Percentiles rank a stretch among this genome's conserved stretches.
These are phyloP conservation scores for Pulveroboletus sp. DNA, from an alignment of 768 basidiomycete species.

Conservation along the genomic window DNA sequence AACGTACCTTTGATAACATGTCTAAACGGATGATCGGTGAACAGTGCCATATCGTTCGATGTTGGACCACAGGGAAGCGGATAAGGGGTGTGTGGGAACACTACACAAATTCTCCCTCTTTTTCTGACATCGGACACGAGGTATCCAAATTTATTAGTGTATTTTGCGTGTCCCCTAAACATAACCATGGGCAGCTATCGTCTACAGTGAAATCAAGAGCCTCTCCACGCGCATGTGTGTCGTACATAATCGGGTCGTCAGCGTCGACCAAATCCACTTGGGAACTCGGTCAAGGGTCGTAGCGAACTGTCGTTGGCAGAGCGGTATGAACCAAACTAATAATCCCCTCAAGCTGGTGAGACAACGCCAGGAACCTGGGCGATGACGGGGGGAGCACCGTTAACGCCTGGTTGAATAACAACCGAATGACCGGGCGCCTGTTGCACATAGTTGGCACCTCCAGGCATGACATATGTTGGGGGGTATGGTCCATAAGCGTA, in stretches of 20 bases:
- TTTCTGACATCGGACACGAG: constrained; percentile 27
- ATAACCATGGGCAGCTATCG: constrained; percentile 12
- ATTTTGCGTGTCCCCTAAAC: constrained; percentile 7
- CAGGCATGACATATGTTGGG: constrained; percentile 9
- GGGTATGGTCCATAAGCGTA: constrained; percentile 35
- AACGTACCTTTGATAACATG: constrained; percentile 30
- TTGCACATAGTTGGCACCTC: constrained; percentile 38
- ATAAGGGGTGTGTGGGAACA: constrained; percentile 28
- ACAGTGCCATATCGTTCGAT: constrained; percentile 26
- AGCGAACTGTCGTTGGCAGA: not conserved
- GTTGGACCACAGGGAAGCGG: constrained; percentile 14
- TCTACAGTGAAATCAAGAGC: constrained; percentile 7
- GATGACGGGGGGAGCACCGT: constrained; percentile 57
- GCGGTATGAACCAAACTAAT: not conserved
- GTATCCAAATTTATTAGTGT: constrained; percentile 15
- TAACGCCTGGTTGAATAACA: constrained; percentile 61
- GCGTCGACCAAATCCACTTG: not conserved
- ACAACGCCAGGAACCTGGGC: constrained; percentile 49
- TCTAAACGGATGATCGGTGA: constrained; percentile 31
- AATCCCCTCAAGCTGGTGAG: constrained; percentile 13
- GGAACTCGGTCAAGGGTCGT: not conserved
- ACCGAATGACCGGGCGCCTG: constrained; percentile 58
- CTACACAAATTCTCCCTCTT: constrained; percentile 10
- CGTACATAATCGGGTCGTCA: constrained; percentile 8
- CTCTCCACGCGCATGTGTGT: not conserved